Percentiles rank a stretch among this genome's conserved stretches.
phyloP scores from a whole-genome alignment of 345 rosid genomes.

The Geranium brycei region DNA sequence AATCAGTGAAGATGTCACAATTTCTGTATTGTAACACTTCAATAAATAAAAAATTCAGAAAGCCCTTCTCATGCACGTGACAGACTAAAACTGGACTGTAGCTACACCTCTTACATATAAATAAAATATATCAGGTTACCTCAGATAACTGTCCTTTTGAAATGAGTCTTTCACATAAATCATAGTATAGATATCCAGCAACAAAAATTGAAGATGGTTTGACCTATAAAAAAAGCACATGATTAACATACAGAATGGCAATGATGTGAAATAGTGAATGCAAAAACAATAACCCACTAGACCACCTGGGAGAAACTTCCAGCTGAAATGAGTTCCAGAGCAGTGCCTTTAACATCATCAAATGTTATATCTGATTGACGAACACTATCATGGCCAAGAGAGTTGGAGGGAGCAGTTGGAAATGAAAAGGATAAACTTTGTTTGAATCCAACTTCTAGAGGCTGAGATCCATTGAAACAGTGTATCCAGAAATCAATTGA shows the following conservation, averaged over 20 bases:
- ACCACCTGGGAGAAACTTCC: slow-evolving; percentile 29
- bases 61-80: too few species aligned
- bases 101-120: too few species aligned
- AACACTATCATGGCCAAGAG: slow-evolving; percentile 17
- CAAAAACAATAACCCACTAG: slow-evolving; percentile 1
- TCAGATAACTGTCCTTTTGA: slow-evolving; percentile 48
- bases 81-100: too few species aligned
- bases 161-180: slow-evolving; percentile 58
- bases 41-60: too few species aligned
- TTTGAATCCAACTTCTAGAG: slow-evolving; percentile 47
- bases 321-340: slow-evolving; percentile 44
- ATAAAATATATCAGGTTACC: slow-evolving; percentile 30
- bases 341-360: slow-evolving; percentile 45
- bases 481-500: slow-evolving; percentile 50
- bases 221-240: slow-evolving; percentile 1
- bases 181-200: slow-evolving; percentile 71
- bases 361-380: slow-evolving; percentile 24
- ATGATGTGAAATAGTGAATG: slow-evolving; percentile 1
- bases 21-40: too few species aligned
- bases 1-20: neutral
- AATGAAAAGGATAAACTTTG: slow-evolving; percentile 38
- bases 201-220: slow-evolving; percentile 15
- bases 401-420: slow-evolving; percentile 13
- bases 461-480: slow-evolving; percentile 51
- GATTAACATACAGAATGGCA: slow-evolving; percentile 8